A percentile compares a stretch with the other conserved stretches of the same genome.
phyloP scores from a whole-genome alignment of 2,329 filamentous ascomycete genomes.

The Chaetomium olivaceum region DNA sequence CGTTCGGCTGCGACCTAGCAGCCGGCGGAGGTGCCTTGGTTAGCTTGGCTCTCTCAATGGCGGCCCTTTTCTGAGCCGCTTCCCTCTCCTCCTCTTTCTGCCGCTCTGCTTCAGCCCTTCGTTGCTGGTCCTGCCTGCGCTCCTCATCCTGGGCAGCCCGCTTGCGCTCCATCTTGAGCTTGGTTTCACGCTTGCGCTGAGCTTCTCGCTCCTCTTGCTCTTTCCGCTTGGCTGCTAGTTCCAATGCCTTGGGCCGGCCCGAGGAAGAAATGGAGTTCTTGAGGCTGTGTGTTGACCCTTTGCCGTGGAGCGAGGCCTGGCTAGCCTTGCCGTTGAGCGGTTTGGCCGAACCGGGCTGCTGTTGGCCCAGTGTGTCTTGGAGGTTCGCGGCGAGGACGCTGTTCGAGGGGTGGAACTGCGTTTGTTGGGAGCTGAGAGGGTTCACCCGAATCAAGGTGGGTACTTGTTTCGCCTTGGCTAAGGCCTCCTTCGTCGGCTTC shows the following conservation, averaged over 20 bases:
- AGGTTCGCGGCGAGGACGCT: slow-evolving; percentile 58
- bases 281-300: slow-evolving; percentile 58
- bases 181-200: slow-evolving; percentile 77
- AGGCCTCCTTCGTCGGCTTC: slow-evolving; percentile 62
- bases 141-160: slow-evolving; percentile 68
- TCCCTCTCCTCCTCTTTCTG: slow-evolving; percentile 63
- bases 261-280: slow-evolving; percentile 65
- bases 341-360: slow-evolving; percentile 39
- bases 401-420: slow-evolving; percentile 61
- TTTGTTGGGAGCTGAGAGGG: slow-evolving; percentile 59
- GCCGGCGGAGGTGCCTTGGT: slow-evolving; percentile 64
- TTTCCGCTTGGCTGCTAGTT: slow-evolving; percentile 77
- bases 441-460: slow-evolving; percentile 74
- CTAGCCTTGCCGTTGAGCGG: slow-evolving; percentile 65
- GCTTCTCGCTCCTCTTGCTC: slow-evolving; percentile 81
- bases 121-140: slow-evolving; percentile 57
- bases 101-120: slow-evolving; percentile 61
- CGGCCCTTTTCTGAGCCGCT: slow-evolving; percentile 54
- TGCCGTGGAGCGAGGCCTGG: slow-evolving; percentile 63
- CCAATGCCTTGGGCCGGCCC: slow-evolving; percentile 69
- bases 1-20: slow-evolving; percentile 55
- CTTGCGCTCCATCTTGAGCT: slow-evolving; percentile 78
- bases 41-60: slow-evolving; percentile 65
- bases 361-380: slow-evolving; percentile 54
- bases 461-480: slow-evolving; percentile 62